Base-by-base conservation (phyloP, 2,329 filamentous ascomycete species). In the Aspergillus quadrilineatus region DNA sequence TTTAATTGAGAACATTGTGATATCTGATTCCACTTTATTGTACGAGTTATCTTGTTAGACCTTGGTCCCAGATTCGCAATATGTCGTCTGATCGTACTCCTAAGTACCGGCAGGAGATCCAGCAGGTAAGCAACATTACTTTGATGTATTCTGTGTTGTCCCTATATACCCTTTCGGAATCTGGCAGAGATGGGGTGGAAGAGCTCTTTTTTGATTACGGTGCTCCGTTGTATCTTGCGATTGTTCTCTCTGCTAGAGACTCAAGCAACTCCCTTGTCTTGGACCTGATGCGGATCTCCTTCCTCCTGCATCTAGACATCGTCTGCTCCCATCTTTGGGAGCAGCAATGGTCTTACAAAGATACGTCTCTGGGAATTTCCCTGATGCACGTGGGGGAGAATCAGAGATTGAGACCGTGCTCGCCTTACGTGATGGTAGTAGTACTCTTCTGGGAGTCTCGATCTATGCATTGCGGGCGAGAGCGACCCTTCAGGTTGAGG, bases 101-200 rank as follows among this genome's bases (percentile, higher is more conserved):
- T 75, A 97, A 97, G 76, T 99, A 97, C 76, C 87, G 92, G 74
- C 92, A 95, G 79, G 94, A 99, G 82, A 99, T 99, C 78, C 94
- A 96, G 77, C 93, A 95, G 89, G 90, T 92, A 73, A 78, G 87
- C 76, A 29, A 53, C 29, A 48, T n/a, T 32, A 37, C n/a, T 49
- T 43, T 29, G 22, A 39, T 26, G 8, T 9, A 12, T 17, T 43
- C 41, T 7, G 37, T 8, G 37, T 41, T 41, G 5, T 36, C 8
- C n/a, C 41, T 10, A 28, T 22, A 22, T 22, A 22, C 22, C 22
- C 22, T 22, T 22, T 22, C 3, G 22, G 22, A 22, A 22, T 22
- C 22, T 22, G 22, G 22, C 22, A 3, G 22, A 22, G 22, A 4
- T 22, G 22, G 22, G 22, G 22, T 22, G 22, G 22, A 22, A 22